Base-by-base conservation (phyloP, 73 alveolate species). In the Uronychia binucleata region DNA sequence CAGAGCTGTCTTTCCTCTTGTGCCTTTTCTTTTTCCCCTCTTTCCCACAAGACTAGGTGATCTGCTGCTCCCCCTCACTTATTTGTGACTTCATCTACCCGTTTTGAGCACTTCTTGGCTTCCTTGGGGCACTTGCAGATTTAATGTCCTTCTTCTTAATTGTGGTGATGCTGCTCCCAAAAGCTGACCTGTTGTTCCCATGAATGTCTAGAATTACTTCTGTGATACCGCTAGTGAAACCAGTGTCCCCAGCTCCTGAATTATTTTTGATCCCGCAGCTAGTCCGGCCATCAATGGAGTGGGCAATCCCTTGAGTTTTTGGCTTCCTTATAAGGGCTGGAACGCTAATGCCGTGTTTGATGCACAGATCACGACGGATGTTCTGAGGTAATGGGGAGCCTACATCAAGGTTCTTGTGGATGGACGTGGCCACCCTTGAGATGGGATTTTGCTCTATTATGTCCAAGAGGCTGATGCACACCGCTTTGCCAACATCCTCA, bases 401-500 rank as follows among this genome's bases (percentile, higher is more conserved):
- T 33, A 59, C 59, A 31, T 77, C 86, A 0, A 77, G 28, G 78
- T 27, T 78, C 32, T 85, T 57, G 78, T 59, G 60, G 30, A 26
- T 57, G n/a, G 82, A 27, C 0, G 46, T 77, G 0, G 80, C 58
- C 0, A 87, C 28, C n/a, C 93, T 81, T 8, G 97, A 87, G 33
- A 83, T 34, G 0, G 96, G 95, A 74, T 88, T 94, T 76, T 85
- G 76, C 31, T 88, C 96, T 57, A 91, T 78, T 26, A 60, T 31
- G 58, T 94, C 96, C 26, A 91, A 86, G 0, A 87, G 74, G 28
- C 93, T 78, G 0, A 89, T 77, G n/a, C 87, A 60, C 27, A 92
- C 32, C 8, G 96, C 91, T 74, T 78, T 74, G 5, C 96, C 96
- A 11, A 88, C 94, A 84, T 91, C 95, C 88, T 91, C 95, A 74